Evolutionary conservation across 2,329 filamentous ascomycete species (phyloP).

Genomic region (Onygenales sp.): DNA sequence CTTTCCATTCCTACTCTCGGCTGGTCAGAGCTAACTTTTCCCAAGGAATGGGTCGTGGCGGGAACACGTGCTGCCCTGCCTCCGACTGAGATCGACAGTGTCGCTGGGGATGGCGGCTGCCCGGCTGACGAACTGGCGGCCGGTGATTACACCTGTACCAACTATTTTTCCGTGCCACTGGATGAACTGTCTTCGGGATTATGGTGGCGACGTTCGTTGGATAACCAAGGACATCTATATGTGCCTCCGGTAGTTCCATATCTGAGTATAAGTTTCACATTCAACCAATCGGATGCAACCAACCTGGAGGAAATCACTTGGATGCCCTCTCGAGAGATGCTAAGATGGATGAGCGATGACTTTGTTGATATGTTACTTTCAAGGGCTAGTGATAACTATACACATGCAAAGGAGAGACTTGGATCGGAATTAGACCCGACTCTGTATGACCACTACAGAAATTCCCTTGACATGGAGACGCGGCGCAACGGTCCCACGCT

Average conservation of each 20-base stretch:
- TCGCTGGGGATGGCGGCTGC: conserved; percentile 1
- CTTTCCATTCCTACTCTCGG: conserved; percentile 18
- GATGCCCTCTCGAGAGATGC: background rate
- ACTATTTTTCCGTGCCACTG: conserved; percentile 3
- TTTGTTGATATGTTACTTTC: background rate
- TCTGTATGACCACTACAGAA: background rate
- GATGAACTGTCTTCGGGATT: conserved; percentile 4
- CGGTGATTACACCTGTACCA: conserved; percentile 10
- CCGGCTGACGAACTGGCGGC: background rate
- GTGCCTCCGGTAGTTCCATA: background rate
- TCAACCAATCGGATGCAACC: background rate
- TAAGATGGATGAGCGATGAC: background rate
- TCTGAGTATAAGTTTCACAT: background rate
- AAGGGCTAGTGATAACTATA: background rate
- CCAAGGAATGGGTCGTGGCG: conserved; percentile 1
- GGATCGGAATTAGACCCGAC: background rate
- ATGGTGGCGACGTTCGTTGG: background rate
- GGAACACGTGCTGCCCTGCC: no score
- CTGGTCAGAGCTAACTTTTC: conserved; percentile 11
- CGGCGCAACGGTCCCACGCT: background rate
- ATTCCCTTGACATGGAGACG: background rate
- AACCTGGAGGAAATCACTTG: background rate
- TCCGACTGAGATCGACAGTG: background rate
- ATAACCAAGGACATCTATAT: background rate
- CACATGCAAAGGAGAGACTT: background rate